These are phyloP conservation scores for Chlamydomonas sp. DNA, from an alignment of 139 green algal species.

Conservation along the genomic window DNA sequence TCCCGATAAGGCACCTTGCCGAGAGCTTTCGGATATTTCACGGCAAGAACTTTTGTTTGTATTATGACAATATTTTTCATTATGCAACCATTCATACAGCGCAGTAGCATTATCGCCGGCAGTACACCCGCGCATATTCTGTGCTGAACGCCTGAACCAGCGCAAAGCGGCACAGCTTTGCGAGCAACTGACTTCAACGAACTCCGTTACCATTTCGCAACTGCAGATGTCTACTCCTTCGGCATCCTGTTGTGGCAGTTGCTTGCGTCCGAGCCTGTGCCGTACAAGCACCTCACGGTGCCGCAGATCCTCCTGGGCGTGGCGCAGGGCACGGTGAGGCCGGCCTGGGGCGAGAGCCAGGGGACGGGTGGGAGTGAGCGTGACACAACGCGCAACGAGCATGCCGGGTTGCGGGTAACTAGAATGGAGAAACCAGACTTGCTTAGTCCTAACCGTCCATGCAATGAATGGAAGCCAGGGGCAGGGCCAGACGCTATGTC, in stretches of 20 bases:
- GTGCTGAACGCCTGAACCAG: background rate
- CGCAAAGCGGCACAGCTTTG: background rate
- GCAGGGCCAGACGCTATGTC: background rate
- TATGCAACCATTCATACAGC: too few species aligned
- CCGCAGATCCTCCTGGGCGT: slow-evolving; percentile 34
- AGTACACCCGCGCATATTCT: background rate
- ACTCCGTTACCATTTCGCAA: background rate
- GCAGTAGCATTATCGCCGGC: background rate
- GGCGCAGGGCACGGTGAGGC: background rate
- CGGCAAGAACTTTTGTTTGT: too few species aligned
- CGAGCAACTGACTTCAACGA: background rate
- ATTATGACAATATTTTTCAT: too few species aligned
- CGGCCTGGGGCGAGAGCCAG: too few species aligned
- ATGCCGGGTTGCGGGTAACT: too few species aligned
- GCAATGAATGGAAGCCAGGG: background rate
- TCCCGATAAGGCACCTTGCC: background rate
- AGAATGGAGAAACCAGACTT: too few species aligned
- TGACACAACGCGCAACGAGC: too few species aligned
- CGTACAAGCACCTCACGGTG: slow-evolving; percentile 11
- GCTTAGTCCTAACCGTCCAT: background rate
- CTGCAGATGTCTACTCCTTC: slow-evolving; percentile 23
- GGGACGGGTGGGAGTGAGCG: too few species aligned
- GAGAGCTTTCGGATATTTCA: too few species aligned
- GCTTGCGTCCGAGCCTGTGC: background rate
- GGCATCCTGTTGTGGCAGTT: background rate